Conservation (phyloP, 1,139 yeast genomes). For the Hanseniaspora uvarum region DNA sequence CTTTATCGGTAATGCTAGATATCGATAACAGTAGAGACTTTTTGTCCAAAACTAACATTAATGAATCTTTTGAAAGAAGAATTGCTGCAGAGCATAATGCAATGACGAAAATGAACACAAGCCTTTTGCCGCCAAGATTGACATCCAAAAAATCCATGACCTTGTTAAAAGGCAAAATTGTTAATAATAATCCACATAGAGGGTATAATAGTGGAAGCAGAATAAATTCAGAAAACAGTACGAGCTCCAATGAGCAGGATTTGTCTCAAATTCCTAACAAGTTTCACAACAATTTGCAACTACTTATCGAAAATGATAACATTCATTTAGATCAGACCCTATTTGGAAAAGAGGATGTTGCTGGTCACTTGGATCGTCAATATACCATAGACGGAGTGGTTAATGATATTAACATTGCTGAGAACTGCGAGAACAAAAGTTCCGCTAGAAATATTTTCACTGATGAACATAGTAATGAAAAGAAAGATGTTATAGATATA, state of each 20-base stretch:
- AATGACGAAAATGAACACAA: slow-evolving; percentile 27
- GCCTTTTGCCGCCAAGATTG: slow-evolving; percentile 28
- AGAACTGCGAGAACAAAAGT: neutral
- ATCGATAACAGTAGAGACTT: neutral
- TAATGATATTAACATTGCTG: neutral
- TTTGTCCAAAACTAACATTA: neutral
- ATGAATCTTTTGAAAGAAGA: slow-evolving; percentile 24
- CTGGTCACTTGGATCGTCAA: neutral
- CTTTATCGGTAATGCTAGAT: slow-evolving; percentile 16
- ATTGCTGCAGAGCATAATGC: slow-evolving; percentile 23
- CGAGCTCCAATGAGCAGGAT: slow-evolving; percentile 6
- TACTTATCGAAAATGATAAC: neutral
- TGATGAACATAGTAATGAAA: neutral
- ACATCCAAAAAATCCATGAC: slow-evolving; percentile 12
- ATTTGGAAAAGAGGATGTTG: neutral
- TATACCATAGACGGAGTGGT: neutral
- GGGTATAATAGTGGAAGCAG: neutral
- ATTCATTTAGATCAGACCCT: neutral
- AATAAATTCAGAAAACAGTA: neutral
- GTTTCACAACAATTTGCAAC: neutral
- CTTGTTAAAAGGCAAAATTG: neutral
- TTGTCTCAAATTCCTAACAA: neutral
- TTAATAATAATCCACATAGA: neutral
- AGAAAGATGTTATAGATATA: slow-evolving; percentile 9
- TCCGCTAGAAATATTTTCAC: neutral